Base-by-base conservation (phyloP, 495 filamentous ascomycete genomes). In the Tuber brumale region DNA sequence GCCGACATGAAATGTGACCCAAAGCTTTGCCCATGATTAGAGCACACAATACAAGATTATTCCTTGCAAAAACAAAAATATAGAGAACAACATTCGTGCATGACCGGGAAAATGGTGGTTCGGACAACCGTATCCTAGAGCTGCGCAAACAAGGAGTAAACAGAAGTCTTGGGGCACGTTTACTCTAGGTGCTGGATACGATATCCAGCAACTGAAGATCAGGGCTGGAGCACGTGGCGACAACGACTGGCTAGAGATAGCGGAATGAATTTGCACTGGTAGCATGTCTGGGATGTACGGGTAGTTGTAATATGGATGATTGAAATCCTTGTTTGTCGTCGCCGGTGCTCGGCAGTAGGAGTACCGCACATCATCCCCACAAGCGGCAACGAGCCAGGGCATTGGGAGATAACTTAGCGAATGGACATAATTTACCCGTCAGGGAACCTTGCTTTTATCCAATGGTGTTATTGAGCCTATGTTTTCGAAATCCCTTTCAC, bases 181-280 rank as follows among this genome's bases (percentile, higher is more conserved):
- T 31, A n/a, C n/a, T n/a, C n/a, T n/a, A 61, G 27, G 41, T 66
- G 57, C 27, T 18, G 31, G 57, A 66, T 66, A 66, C 57, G 57
- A 66, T 35, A 66, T 66, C 57, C 27, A 66, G 57, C 27, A 31
- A 66, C 27, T 66, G 57, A 66, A 66, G 57, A 31, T 18, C 57
- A 66, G 27, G 57, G 27, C 57, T 35, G 27, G 57, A 66, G 57
- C 57, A 66, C 57, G 57, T 66, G 57, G 57, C 57, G 35, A 31
- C 57, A 66, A 66, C 57, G 57, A 66, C 57, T 66, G 57, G 57
- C 57, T 66, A 66, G 57, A 18, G 57, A 66, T 66, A 66, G 27
- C 57, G 51, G 51, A 31, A 16, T 61, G n/a, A 12, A 61, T 61
- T 61, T 61, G n/a, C 12, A 14, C 51, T 14, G 12, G 51, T 2